Evolutionary conservation across 306 rosid genomes (phyloP).

Genomic region (Styphnolobium japonicum): DNA sequence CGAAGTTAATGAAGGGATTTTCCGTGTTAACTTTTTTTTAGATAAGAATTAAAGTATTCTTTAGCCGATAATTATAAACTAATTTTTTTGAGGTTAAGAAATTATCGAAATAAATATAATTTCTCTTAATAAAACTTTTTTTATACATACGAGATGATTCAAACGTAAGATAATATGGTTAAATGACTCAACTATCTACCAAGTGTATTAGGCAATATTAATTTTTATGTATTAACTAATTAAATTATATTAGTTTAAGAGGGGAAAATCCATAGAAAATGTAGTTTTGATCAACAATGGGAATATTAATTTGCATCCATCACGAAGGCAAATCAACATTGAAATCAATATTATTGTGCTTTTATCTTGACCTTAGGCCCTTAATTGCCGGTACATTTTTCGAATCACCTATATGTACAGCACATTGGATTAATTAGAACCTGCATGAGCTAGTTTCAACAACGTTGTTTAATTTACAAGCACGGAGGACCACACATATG

Average conservation of each 20-base stretch:
- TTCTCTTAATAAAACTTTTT: no score
- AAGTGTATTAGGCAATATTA: no score
- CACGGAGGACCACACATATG: neutral
- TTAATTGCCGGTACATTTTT: neutral
- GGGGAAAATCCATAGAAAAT: neutral
- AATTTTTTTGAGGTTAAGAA: no score
- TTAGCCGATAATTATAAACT: no score
- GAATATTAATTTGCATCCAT: neutral
- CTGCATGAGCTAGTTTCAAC: neutral
- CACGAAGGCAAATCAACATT: neutral
- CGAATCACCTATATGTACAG: neutral
- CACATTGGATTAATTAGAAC: neutral
- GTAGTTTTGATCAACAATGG: neutral
- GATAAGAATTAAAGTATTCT: no score
- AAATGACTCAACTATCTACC: no score
- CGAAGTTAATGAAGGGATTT: neutral
- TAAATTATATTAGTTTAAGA: neutral
- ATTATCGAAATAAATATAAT: no score
- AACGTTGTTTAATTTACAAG: neutral
- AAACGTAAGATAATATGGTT: no score
- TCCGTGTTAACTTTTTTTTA: no score
- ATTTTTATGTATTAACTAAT: no score
- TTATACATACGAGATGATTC: no score
- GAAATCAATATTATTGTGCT: neutral
- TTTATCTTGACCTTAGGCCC: neutral